A percentile compares a stretch with the other conserved stretches of the same genome.
Conservation (phyloP, 2,329 filamentous ascomycete species). For the Apiospora kogelbergensis region DNA sequence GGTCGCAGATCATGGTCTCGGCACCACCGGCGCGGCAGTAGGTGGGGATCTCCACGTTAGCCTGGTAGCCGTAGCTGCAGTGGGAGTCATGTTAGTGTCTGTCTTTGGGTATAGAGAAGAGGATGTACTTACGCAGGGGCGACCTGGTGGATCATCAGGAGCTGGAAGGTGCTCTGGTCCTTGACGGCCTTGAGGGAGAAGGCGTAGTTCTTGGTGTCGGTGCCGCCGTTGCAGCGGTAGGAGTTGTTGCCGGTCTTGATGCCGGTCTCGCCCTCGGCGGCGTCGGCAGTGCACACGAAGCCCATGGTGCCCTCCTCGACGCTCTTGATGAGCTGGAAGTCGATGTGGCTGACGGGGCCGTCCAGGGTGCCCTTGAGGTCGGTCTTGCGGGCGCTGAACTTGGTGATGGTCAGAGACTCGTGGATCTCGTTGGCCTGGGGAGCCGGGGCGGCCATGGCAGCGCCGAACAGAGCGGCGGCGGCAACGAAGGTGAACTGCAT, state of each 20-base stretch:
- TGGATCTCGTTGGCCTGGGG: background rate
- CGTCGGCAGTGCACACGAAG: background rate
- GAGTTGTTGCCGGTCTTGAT: background rate
- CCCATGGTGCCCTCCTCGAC: background rate
- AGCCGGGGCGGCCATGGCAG: background rate
- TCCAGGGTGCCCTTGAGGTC: background rate
- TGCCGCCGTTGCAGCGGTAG: background rate
- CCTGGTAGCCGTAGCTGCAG: background rate
- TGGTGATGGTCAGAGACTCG: background rate
- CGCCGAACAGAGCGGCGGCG: background rate
- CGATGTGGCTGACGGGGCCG: background rate
- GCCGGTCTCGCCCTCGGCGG: background rate
- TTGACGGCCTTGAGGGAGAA: background rate
- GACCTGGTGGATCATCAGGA: background rate
- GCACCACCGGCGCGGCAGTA: slow-evolving; percentile 7
- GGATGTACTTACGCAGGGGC: background rate
- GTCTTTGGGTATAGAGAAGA: background rate
- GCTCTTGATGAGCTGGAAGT: background rate
- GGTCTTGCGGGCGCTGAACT: background rate
- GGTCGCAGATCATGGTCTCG: background rate
- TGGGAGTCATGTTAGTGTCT: background rate
- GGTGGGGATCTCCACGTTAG: background rate
- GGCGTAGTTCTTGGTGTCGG: background rate
- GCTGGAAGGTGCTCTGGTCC: background rate
- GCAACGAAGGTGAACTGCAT: background rate